phyloP scores from a whole-genome alignment of 176 grass and related monocot species.

The Musa schizocarpa region DNA sequence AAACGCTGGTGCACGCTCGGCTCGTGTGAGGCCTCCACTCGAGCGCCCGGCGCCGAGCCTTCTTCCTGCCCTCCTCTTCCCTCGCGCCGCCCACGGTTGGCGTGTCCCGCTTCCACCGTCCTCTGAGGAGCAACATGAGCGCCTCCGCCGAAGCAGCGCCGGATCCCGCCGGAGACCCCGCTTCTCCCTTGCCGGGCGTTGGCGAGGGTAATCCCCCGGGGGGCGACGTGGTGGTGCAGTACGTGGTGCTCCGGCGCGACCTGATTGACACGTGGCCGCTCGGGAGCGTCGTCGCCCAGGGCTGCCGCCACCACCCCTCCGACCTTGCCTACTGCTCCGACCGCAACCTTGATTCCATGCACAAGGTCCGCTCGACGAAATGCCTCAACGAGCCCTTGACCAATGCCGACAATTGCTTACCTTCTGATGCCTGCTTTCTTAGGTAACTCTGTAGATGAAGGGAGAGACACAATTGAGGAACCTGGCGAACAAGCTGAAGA shows the following conservation, averaged over 20 bases:
- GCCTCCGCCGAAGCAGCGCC: neutral
- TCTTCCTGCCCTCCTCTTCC: neutral
- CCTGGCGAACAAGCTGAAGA: constrained; percentile 58
- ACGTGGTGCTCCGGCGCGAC: constrained; percentile 82
- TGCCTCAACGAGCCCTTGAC: constrained; percentile 13
- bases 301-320: constrained; percentile 65
- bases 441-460: constrained; percentile 90
- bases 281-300: constrained; percentile 77
- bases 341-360: constrained; percentile 62
- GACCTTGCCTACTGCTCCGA: constrained; percentile 46
- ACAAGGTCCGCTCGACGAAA: constrained; percentile 79
- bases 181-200: neutral
- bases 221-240: constrained; percentile 60
- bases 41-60: neutral
- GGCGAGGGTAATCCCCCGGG: constrained; percentile 6
- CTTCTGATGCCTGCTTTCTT: neutral
- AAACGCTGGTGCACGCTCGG: neutral
- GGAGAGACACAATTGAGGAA: constrained; percentile 72
- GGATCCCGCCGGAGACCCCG: neutral
- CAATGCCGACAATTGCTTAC: too few relatives aligned
- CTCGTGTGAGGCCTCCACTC: neutral
- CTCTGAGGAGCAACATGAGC: neutral
- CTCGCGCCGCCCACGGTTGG: neutral
- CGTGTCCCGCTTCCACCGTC: neutral
- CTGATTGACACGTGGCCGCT: constrained; percentile 79